Percentiles rank a stretch among this genome's conserved stretches.
phyloP scores from a whole-genome alignment of 2,329 filamentous ascomycete species.

The Aspergillus caelatus region DNA sequence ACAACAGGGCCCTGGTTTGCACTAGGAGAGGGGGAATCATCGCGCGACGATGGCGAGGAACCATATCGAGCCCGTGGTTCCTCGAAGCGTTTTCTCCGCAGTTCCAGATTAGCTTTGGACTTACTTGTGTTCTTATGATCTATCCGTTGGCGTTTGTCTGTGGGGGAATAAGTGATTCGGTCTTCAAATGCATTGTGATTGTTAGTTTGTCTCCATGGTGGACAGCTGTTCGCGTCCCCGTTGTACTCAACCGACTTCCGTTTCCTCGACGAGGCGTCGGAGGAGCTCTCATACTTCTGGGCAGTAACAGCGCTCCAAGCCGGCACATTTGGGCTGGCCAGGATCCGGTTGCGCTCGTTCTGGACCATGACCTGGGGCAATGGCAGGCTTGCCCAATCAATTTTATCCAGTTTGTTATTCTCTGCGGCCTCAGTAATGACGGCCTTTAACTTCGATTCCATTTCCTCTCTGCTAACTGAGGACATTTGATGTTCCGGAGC shows the following conservation, averaged over 20 bases:
- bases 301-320: constrained; percentile 23
- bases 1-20: constrained; percentile 70
- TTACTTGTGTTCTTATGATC: constrained; percentile 71
- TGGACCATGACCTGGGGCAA: constrained; percentile 83
- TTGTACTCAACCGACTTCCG: constrained; percentile 74
- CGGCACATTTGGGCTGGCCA: constrained; percentile 49
- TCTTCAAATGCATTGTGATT: constrained; percentile 66
- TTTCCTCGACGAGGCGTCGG: constrained; percentile 63
- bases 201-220: constrained; percentile 78
- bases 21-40: constrained; percentile 52
- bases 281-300: constrained; percentile 25
- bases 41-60: constrained; percentile 44
- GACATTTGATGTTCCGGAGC: constrained; percentile 69
- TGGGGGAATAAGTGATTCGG: constrained; percentile 68
- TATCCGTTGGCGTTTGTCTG: constrained; percentile 54
- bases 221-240: constrained; percentile 56
- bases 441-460: constrained; percentile 81
- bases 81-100: constrained; percentile 86
- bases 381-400: constrained; percentile 82
- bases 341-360: constrained; percentile 62
- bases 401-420: constrained; percentile 67
- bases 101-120: constrained; percentile 84
- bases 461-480: constrained; percentile 66
- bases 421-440: constrained; percentile 84
- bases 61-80: constrained; percentile 47